Percentiles rank a stretch among this genome's conserved stretches.
Evolutionary conservation across 768 basidiomycete genomes (phyloP).

Genomic region (Paxillus involutus): DNA sequence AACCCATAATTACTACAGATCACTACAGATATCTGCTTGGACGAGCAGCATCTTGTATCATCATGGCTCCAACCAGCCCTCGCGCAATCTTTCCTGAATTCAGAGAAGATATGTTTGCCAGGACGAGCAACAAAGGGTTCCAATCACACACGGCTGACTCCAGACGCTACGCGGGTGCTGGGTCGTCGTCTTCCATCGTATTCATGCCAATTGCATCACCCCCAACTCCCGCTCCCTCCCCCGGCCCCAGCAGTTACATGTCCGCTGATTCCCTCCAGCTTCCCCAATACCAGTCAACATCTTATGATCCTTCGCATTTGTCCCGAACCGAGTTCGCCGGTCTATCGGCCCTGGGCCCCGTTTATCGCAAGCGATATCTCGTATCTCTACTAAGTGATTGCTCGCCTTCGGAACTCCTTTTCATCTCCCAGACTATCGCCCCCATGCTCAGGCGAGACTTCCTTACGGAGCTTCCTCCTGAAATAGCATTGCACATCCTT

Average conservation of each 20-base stretch:
- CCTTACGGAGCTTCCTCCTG: slow-evolving; percentile 55
- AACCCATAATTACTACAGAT: neutral
- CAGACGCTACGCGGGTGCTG: slow-evolving; percentile 13
- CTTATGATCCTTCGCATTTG: slow-evolving; percentile 24
- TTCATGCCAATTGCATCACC: slow-evolving; percentile 58
- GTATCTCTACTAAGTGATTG: slow-evolving; percentile 50
- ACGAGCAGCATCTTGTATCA: neutral
- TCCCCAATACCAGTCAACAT: slow-evolving; percentile 6
- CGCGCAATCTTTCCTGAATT: slow-evolving; percentile 2
- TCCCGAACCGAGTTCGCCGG: slow-evolving; percentile 34
- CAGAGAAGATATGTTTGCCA: slow-evolving; percentile 11
- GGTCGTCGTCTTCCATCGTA: slow-evolving; percentile 31
- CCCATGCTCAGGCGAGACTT: slow-evolving; percentile 67
- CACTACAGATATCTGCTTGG: neutral
- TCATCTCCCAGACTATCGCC: slow-evolving; percentile 62
- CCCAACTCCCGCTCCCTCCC: slow-evolving; percentile 64
- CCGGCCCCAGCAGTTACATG: slow-evolving; percentile 51
- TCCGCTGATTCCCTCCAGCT: slow-evolving; percentile 30
- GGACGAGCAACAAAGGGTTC: slow-evolving; percentile 5
- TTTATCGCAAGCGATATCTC: slow-evolving; percentile 52
- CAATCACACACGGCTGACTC: slow-evolving; percentile 15
- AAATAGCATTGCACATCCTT: slow-evolving; percentile 76
- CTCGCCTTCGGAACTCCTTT: slow-evolving; percentile 61
- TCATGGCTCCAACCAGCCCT: slow-evolving; percentile 12
- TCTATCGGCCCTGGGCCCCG: slow-evolving; percentile 34